Evolutionary conservation across 75 land plant genomes (phyloP), one percentile per base, ranked within the genome.

Genomic region (Ceratopteris richardii): DNA sequence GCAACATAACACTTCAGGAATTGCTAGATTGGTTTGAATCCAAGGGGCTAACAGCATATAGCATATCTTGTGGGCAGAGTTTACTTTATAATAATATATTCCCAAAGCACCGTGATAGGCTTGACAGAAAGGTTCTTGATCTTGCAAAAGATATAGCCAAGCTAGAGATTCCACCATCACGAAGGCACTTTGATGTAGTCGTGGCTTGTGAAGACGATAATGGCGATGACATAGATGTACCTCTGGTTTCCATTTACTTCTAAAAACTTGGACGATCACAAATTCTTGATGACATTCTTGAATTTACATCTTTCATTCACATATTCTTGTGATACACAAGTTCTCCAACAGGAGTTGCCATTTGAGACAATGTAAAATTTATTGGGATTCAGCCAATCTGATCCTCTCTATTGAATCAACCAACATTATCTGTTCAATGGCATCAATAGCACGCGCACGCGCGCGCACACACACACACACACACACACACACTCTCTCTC

Each of bases 171-270:
- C 82, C 93, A 19, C 70, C 79, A 4, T 75, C 66, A 31, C 75
- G 92, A 7, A 60, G 74, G 22, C 92, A 90, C 54, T 71, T 90
- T 50, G 96, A 90, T 70, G 66, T 92, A 26, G 86, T 92, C 22
- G 97, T 88, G 43, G 84, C 95, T 21, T 92, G 94, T 26, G 97
- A 92, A 63, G 94, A 92, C 69, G 97, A 92, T 0, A 86, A 80
- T 20, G 86, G 77, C 29, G 71, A 85, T 51, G 95, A 92, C 61
- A 63, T 88, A 4, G 95, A 92, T 57, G 92, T 92, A 16, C 97
- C 97, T n/a, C 76, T 80, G 31, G 61, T 92, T 21, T 84, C 97
- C 14, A 62, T 92, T 40, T 88, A 71, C 59, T 85, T 77, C 66
- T 60, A 71, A 29, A 58, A 21, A 3, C 22, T 5, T 46, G 18